Evolutionary conservation across 2,329 filamentous ascomycete genomes (phyloP).

Genomic region (Colletotrichum sojae): DNA sequence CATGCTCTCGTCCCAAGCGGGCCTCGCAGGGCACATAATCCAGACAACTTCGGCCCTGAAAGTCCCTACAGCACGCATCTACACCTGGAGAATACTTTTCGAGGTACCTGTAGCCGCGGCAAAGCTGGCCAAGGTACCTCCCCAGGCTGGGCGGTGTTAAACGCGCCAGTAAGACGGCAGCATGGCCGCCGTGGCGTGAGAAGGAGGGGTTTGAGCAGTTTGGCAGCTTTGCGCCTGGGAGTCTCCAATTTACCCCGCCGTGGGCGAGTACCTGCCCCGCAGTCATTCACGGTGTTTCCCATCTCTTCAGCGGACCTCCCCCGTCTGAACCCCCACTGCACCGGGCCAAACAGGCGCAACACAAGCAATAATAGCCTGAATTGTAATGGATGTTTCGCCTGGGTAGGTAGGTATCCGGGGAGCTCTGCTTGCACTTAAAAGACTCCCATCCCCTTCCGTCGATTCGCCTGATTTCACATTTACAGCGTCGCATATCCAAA

Average conservation of each 20-base stretch:
- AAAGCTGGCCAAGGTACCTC: no score
- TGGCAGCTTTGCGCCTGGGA: not conserved
- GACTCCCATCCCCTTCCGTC: slow-evolving; percentile 10
- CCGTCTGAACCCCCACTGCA: slow-evolving; percentile 24
- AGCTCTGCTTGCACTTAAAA: slow-evolving; percentile 10
- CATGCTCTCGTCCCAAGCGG: slow-evolving; percentile 7
- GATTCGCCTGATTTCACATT: slow-evolving; percentile 14
- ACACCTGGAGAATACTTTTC: not conserved
- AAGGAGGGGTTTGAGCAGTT: slow-evolving; percentile 11
- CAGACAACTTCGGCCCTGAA: no score
- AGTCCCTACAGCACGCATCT: no score
- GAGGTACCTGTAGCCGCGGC: no score
- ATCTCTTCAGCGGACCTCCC: slow-evolving; percentile 18
- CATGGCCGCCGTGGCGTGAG: slow-evolving; percentile 25
- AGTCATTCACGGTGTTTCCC: slow-evolving; percentile 14
- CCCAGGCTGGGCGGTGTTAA: slow-evolving; percentile 7
- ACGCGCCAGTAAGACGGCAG: slow-evolving; percentile 29
- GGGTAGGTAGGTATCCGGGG: slow-evolving; percentile 19
- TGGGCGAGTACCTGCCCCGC: slow-evolving; percentile 25
- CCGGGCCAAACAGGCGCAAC: slow-evolving; percentile 27
- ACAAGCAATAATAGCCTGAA: slow-evolving; percentile 39
- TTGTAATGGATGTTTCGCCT: slow-evolving; percentile 17
- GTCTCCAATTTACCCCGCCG: slow-evolving; percentile 41
- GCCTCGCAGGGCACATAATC: slow-evolving; percentile 11
- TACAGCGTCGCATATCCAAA: slow-evolving; percentile 1